Evolutionary conservation across 257 asterid genomes (phyloP), one percentile per base, ranked within the genome.

Genomic region (Knoxia roxburghii): DNA sequence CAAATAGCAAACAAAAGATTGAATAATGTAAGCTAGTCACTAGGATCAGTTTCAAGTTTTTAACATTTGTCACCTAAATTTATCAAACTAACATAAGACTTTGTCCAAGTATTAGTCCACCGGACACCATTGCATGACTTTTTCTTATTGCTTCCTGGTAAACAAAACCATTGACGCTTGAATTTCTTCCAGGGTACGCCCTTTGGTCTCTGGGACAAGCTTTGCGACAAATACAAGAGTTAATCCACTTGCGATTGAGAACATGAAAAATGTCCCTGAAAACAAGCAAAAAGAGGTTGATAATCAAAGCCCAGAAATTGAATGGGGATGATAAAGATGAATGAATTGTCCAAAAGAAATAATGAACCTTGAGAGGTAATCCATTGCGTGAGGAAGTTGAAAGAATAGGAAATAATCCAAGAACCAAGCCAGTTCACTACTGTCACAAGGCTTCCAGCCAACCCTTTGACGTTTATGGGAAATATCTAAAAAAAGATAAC

Each of bases 131-230:
- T 3, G 9, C 9, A 37, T 9, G 9, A 37, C 9, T 35, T 37
- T 60, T 21, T 2, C 15, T 69, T 2, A 59, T 10, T 53, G 11
- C 14, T 51, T 30, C 37, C 60, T 64, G 1, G 4, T 64, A 45
- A 82, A 87, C 50, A 78, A 40, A 64, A 74, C 68, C 89, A 90
- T 71, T 30, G 89, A 88, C 12, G 87, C 86, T 61, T 89, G 96
- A 70, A 87, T 89, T 76, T 91, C 95, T 77, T 91, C 96, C 15
- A 89, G 68, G 0, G 91, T 82, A 0, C 90, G 94, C 7, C 94
- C 98, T 72, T 81, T 91, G 17, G 98, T 91, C 77, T 91, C 98
- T 0, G 95, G 96, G 39, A 89, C 95, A 73, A 85, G 84, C 83
- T 70, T 86, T 1, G 68, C 64, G 13, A 87, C 71, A 71, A 91